These are phyloP conservation scores for Kwoniella mangroviensis DNA, from an alignment of 768 basidiomycete genomes.

Conservation along the genomic window DNA sequence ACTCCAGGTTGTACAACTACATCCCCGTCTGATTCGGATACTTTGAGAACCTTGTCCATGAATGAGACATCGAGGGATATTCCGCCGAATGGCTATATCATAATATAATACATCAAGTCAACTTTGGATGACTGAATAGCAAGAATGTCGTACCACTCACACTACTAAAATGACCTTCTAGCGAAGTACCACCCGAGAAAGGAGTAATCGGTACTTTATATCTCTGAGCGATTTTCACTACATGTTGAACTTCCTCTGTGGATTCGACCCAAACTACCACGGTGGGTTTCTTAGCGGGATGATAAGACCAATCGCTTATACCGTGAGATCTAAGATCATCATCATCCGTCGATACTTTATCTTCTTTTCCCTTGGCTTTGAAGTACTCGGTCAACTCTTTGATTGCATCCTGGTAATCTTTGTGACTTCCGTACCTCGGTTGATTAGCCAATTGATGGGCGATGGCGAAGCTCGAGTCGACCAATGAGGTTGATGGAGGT, in stretches of 20 bases:
- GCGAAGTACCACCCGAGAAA: slow-evolving; percentile 81
- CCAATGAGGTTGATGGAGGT: slow-evolving; percentile 23
- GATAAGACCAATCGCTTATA: slow-evolving; percentile 54
- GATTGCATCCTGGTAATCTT: slow-evolving; percentile 45
- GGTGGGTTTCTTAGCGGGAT: slow-evolving; percentile 47
- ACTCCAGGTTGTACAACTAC: slow-evolving; percentile 58
- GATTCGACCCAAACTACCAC: slow-evolving; percentile 59
- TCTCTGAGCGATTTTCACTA: slow-evolving; percentile 76
- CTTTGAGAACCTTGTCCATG: slow-evolving; percentile 76
- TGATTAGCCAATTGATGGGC: slow-evolving; percentile 39
- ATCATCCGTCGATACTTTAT: slow-evolving; percentile 45
- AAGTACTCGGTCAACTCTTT: slow-evolving; percentile 34
- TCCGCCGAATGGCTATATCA: slow-evolving; percentile 62
- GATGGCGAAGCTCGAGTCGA: slow-evolving; percentile 38
- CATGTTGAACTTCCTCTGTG: slow-evolving; percentile 80
- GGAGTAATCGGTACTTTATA: slow-evolving; percentile 77
- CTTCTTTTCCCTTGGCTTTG: slow-evolving; percentile 35
- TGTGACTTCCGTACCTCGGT: slow-evolving; percentile 38
- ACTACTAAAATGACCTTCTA: slow-evolving; percentile 84
- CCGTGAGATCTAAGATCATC: slow-evolving; percentile 50
- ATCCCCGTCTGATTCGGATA: slow-evolving; percentile 55
- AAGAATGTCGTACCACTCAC: too few relatives aligned
- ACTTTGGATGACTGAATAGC: background rate
- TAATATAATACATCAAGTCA: background rate
- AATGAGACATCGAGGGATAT: slow-evolving; percentile 78